Conservation (phyloP, 306 rosid species). For the Chamaecrista fasciculata region DNA sequence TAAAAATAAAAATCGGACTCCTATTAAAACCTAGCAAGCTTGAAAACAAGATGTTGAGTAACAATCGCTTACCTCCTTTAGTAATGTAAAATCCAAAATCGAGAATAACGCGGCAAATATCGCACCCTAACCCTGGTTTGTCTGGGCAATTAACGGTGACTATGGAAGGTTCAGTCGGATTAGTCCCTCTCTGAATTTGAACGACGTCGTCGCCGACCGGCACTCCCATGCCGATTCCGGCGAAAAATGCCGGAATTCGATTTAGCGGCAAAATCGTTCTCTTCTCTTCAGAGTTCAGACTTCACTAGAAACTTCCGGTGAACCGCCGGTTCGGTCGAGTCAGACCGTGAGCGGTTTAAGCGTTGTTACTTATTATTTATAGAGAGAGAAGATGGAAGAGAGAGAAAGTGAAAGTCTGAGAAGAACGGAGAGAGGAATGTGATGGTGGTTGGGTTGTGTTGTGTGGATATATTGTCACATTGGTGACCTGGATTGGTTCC, state of each 20-base stretch:
- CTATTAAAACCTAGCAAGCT: neutral
- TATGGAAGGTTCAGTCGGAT: constrained; percentile 46
- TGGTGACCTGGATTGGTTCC: constrained; percentile 5
- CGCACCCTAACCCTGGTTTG: constrained; percentile 71
- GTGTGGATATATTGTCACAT: no score
- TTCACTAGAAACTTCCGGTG: neutral
- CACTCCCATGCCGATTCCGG: constrained; percentile 39
- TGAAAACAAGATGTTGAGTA: neutral
- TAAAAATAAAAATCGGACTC: neutral
- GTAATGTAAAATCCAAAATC: constrained; percentile 62
- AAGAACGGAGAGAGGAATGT: neutral
- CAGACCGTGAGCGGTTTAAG: no score
- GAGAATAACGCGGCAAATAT: constrained; percentile 64
- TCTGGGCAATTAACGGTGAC: constrained; percentile 77
- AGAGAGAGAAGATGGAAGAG: neutral
- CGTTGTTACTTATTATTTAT: no score
- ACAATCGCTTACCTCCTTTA: constrained; percentile 56
- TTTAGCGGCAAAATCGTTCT: neutral
- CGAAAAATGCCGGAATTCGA: neutral
- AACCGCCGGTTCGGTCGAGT: no score
- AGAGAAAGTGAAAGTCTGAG: neutral
- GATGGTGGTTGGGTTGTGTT: neutral
- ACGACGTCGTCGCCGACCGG: constrained; percentile 62
- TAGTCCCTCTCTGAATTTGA: constrained; percentile 42
- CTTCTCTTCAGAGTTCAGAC: no score